Evolutionary conservation across 345 rosid species (phyloP).

Genomic region (Salix udensis): DNA sequence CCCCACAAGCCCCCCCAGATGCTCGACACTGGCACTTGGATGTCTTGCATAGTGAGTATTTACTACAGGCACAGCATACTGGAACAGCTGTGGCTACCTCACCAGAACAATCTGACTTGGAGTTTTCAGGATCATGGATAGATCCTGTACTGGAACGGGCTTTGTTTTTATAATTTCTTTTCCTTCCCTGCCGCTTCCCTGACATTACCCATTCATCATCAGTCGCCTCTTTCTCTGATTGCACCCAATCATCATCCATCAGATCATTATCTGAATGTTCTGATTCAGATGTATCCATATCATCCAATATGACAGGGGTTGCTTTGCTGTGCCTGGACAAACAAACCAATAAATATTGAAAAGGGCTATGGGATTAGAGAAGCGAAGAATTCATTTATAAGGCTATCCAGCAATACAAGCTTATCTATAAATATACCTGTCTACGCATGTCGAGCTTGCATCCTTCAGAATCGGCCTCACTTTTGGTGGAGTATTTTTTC

Average conservation of each 20-base stretch:
- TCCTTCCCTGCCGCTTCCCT: constrained; percentile 28
- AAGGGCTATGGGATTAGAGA: background rate
- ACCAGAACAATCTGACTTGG: constrained; percentile 17
- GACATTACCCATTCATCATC: constrained; percentile 60
- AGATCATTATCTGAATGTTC: constrained; percentile 46
- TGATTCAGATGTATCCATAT: constrained; percentile 86
- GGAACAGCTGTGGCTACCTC: constrained; percentile 29
- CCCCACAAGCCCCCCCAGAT: constrained; percentile 56
- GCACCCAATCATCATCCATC: constrained; percentile 25
- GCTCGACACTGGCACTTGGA: constrained; percentile 74
- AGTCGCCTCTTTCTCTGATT: constrained; percentile 11
- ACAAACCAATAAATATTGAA: background rate
- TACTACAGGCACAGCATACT: constrained; percentile 67
- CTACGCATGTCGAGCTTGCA: constrained; percentile 51
- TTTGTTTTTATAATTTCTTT: constrained; percentile 40
- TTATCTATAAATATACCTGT: constrained; percentile 30
- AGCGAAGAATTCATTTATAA: background rate
- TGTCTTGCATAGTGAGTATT: constrained; percentile 65
- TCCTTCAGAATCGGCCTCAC: constrained; percentile 21
- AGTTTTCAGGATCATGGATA: constrained; percentile 23
- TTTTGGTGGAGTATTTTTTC: constrained; percentile 34
- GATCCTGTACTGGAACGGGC: constrained; percentile 25
- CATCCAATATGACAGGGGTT: constrained; percentile 54
- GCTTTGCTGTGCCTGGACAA: constrained; percentile 41
- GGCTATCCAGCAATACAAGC: background rate